phyloP scores from a whole-genome alignment of 768 basidiomycete genomes.

The Termitomyces sp. region DNA sequence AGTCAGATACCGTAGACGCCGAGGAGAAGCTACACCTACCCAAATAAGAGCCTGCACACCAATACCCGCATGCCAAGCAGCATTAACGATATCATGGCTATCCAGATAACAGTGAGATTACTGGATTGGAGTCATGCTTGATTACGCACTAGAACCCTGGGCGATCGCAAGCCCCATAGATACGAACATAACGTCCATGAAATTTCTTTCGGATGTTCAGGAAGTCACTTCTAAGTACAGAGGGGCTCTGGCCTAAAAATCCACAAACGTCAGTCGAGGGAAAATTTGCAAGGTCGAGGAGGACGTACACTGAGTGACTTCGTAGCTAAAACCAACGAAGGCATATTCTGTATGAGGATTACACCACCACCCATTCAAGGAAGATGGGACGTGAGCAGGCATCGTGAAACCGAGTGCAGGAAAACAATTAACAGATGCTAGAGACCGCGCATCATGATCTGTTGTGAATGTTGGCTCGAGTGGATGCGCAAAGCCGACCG shows the following conservation, averaged over 20 bases:
- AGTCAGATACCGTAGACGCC: background rate
- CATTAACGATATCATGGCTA: constrained; percentile 55
- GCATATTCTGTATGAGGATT: constrained; percentile 57
- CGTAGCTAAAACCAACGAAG: constrained; percentile 75
- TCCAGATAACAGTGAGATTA: background rate
- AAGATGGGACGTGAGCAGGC: constrained; percentile 43
- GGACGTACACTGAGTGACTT: constrained; percentile 54
- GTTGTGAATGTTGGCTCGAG: constrained; percentile 8
- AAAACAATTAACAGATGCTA: constrained; percentile 14
- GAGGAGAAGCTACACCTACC: constrained; percentile 32
- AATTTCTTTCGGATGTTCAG: constrained; percentile 7
- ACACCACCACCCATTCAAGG: constrained; percentile 59
- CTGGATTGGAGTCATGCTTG: background rate
- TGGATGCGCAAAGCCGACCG: constrained; percentile 5
- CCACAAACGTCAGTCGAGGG: background rate
- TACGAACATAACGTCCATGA: constrained; percentile 51
- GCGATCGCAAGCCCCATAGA: constrained; percentile 43
- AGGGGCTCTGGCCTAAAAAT: constrained; percentile 49
- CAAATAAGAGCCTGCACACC: constrained; percentile 76
- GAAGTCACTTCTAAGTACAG: constrained; percentile 30
- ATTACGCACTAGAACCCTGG: constrained; percentile 38
- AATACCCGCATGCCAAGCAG: constrained; percentile 62
- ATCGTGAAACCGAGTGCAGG: constrained; percentile 27
- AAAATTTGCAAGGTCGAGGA: background rate
- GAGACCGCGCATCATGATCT: constrained; percentile 5